Base-by-base conservation (phyloP, 805 yeast species). In the Hanseniaspora singularis region DNA sequence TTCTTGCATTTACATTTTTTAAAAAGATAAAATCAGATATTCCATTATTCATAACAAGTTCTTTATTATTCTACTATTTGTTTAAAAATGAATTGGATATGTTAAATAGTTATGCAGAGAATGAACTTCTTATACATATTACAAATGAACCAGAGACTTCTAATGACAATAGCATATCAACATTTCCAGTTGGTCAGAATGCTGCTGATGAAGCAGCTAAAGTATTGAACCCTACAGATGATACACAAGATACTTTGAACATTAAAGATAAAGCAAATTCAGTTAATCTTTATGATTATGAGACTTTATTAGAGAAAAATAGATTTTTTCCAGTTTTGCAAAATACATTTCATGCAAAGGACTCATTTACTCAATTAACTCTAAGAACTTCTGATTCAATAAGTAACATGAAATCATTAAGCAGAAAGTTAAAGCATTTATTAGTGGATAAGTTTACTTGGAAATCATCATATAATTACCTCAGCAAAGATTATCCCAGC, bases 261-360 rank as follows among this genome's bases (percentile, higher is more conserved):
- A 22, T 10, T n/a, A 15, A 14, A 32, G 34, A 32, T 14, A 16
- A 32, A 9, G 34, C 42, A 27, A 6, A 16, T 12, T 19, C 39
- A 15, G 39, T 37, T 19, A 52, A 53, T 44, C 36, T 57, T 24
- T 45, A 50, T 38, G 55, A 59, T 51, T 51, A 62, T 44, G 52
- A 46, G 7, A 50, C 49, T 10, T 32, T 62, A 7, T 45, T 50
- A 16, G 64, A 57, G 11, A 68, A 68, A 54, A 67, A 67, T 51
- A 62, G 57, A 51, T 68, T 61, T 51, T 67, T 62, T 48, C 72
- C 72, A 2, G 18, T 67, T 4, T 36, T 66, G 10, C 54, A 58
- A 20, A 41, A 51, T 3, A 59, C 57, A 10, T 33, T 40, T 1
- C 43, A 51, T 6, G 40, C 50, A 0, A 49, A 54, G 4, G 54